These are phyloP conservation scores for Paraphaeosphaeria sporulosa DNA, from an alignment of 2,329 filamentous ascomycete species.

Conservation along the genomic window DNA sequence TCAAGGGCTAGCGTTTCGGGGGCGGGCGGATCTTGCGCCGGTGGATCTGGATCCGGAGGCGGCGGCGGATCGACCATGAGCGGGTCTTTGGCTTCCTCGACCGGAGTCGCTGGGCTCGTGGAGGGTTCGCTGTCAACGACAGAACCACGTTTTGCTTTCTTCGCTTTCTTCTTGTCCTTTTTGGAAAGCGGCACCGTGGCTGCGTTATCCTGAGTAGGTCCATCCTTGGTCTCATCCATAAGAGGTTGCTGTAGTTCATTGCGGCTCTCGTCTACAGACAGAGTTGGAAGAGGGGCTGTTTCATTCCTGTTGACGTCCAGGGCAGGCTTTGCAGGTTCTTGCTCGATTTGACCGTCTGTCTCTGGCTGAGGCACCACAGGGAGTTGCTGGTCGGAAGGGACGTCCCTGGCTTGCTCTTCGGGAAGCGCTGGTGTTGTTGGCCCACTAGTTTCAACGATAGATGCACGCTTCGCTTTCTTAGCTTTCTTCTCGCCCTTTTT, in stretches of 20 bases:
- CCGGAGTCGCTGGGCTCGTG: slow-evolving; percentile 15
- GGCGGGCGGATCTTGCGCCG: background rate
- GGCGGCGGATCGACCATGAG: slow-evolving; percentile 10
- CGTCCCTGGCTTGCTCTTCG: slow-evolving; percentile 7
- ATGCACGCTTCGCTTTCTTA: slow-evolving; percentile 31
- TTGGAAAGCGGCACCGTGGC: slow-evolving; percentile 30
- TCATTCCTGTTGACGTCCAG: background rate
- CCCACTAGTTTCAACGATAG: slow-evolving; percentile 11
- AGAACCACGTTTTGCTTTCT: slow-evolving; percentile 36
- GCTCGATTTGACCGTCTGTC: background rate
- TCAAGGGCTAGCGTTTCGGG: background rate
- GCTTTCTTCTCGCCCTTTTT: slow-evolving; percentile 37
- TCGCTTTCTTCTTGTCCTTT: slow-evolving; percentile 39
- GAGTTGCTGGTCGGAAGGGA: background rate
- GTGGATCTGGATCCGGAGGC: slow-evolving; percentile 6
- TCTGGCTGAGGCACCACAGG: background rate
- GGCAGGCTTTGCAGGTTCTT: background rate
- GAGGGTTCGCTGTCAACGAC: slow-evolving; percentile 15
- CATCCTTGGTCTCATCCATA: background rate
- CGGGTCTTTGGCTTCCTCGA: slow-evolving; percentile 12
- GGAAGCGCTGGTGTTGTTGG: slow-evolving; percentile 3
- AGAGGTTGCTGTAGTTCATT: background rate
- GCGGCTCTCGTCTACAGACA: background rate
- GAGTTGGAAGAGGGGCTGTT: background rate
- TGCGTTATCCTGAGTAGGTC: slow-evolving; percentile 7